phyloP scores from a whole-genome alignment of 768 basidiomycete species.

The Phlebiopsis flavidoalba region DNA sequence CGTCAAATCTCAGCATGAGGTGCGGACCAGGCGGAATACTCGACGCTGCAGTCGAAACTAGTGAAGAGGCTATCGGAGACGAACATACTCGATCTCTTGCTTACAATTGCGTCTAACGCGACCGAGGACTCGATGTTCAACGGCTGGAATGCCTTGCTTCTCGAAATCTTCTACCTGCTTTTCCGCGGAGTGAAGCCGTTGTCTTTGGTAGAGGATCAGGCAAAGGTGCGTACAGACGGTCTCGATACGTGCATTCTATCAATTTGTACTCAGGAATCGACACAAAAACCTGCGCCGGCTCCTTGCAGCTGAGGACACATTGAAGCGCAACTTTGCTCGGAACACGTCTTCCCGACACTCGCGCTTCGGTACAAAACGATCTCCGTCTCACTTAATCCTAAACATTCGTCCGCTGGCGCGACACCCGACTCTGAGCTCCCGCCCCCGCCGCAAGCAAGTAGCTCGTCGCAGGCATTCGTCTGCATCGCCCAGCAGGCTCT shows the following conservation, averaged over 20 bases:
- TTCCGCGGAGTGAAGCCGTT: conserved; percentile 75
- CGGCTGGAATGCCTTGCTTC: conserved; percentile 80
- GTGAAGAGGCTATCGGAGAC: conserved; percentile 67
- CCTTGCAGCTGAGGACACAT: conserved; percentile 69
- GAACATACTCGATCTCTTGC: conserved; percentile 68
- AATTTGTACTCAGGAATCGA: conserved; percentile 48
- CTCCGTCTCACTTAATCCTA: not conserved
- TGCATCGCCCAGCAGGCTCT: conserved; percentile 81
- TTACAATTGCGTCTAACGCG: conserved; percentile 81
- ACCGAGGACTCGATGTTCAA: conserved; percentile 75
- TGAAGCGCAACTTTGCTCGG: conserved; percentile 48
- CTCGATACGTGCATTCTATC: conserved; percentile 1
- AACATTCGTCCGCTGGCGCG: conserved; percentile 18
- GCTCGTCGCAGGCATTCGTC: too few relatives aligned
- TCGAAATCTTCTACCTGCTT: conserved; percentile 91
- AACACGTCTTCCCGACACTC: conserved; percentile 78
- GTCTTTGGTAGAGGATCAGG: conserved; percentile 52
- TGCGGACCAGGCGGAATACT: conserved; percentile 74
- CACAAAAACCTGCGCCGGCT: conserved; percentile 66
- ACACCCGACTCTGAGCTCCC: conserved; percentile 18
- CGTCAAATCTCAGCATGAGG: conserved; percentile 65
- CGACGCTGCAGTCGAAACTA: conserved; percentile 73
- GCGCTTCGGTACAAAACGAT: conserved; percentile 92
- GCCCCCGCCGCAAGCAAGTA: conserved; percentile 43
- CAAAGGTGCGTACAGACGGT: conserved; percentile 46